phyloP scores from a whole-genome alignment of 2,329 filamentous ascomycete genomes.

The Colletotrichum gigasporum region DNA sequence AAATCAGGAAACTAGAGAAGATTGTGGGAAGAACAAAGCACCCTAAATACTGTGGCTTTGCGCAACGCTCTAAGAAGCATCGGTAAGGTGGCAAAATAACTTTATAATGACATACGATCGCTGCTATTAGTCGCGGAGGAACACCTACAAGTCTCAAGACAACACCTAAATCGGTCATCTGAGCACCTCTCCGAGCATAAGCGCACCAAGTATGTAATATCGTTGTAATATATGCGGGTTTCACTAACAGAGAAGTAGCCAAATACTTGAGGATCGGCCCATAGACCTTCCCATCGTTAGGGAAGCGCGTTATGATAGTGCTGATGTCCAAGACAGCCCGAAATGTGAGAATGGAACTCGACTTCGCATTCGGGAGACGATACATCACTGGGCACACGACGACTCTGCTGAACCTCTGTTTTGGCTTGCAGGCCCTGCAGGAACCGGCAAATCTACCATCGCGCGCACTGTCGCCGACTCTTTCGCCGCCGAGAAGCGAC shows the following conservation, averaged over 20 bases:
- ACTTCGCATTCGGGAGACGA: not conserved
- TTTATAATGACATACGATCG: not conserved
- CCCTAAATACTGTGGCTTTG: not conserved
- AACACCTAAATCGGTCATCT: not conserved
- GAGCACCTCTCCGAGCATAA: not conserved
- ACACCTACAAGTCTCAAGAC: not conserved
- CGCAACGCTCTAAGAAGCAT: not conserved
- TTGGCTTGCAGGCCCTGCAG: constrained; percentile 49
- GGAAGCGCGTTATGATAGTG: constrained; percentile 2
- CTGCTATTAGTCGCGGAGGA: not conserved
- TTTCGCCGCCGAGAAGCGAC: not conserved
- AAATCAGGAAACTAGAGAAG: not conserved
- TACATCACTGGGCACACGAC: not conserved
- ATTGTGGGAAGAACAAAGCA: not conserved
- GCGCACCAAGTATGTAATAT: not conserved
- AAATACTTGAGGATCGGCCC: not conserved
- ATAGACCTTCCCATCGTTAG: not conserved
- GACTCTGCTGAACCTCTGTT: constrained; percentile 34
- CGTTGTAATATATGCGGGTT: not conserved
- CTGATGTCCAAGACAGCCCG: not conserved
- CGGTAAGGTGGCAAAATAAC: not conserved
- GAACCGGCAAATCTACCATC: constrained; percentile 51
- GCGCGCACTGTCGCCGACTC: constrained; percentile 41
- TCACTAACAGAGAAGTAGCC: not conserved
- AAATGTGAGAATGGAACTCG: not conserved